Evolutionary conservation across 345 rosid genomes (phyloP).

Genomic region (Brassica carinata): DNA sequence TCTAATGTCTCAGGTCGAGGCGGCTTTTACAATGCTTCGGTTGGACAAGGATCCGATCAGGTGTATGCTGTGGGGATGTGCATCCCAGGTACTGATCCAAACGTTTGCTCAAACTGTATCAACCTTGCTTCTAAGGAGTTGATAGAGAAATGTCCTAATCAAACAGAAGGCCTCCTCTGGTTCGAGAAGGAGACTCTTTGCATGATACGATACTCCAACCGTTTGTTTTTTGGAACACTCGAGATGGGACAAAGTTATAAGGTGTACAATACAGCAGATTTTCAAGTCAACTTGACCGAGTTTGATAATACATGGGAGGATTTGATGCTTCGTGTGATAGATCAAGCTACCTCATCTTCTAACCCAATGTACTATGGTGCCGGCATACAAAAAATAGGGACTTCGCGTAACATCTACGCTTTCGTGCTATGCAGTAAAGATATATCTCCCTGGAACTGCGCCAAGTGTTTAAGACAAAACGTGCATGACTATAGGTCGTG

Average conservation of each 20-base stretch:
- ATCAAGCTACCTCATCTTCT: conserved; percentile 13
- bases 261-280: neutral
- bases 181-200: conserved; percentile 24
- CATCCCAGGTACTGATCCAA: conserved; percentile 20
- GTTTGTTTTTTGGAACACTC: conserved; percentile 14
- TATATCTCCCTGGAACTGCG: conserved; percentile 2
- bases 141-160: conserved; percentile 30
- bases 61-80: conserved; percentile 27
- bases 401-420: neutral
- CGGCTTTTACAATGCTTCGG: conserved; percentile 15
- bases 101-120: conserved; percentile 28
- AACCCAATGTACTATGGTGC: neutral
- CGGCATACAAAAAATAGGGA: neutral
- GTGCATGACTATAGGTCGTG: neutral
- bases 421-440: neutral
- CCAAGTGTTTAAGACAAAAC: neutral
- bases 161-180: conserved; percentile 39
- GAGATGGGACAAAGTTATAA: neutral
- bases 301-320: conserved; percentile 21
- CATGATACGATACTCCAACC: conserved; percentile 45
- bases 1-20: conserved; percentile 22
- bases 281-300: neutral
- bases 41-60: conserved; percentile 3
- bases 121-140: neutral
- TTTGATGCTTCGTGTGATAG: conserved; percentile 18